phyloP scores from a whole-genome alignment of 2,329 filamentous ascomycete species.

The Aspergillus sp. region DNA sequence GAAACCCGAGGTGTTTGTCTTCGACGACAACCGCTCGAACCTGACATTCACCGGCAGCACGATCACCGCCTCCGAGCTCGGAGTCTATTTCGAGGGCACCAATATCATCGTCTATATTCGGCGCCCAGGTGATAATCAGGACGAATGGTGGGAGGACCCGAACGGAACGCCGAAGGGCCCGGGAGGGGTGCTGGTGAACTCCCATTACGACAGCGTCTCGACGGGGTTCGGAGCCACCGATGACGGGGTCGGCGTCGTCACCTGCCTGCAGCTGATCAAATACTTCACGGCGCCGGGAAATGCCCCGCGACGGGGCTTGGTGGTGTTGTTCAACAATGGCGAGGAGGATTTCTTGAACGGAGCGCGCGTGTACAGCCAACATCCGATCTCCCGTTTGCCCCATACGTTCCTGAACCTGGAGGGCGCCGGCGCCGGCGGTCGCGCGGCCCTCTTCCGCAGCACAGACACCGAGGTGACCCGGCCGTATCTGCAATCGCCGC shows the following conservation, averaged over 20 bases:
- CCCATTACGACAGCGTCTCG: conserved; percentile 91
- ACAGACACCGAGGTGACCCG: conserved; percentile 83
- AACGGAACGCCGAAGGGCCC: conserved; percentile 53
- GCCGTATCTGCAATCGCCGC: conserved; percentile 67
- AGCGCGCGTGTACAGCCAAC: conserved; percentile 78
- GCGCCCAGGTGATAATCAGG: conserved; percentile 70
- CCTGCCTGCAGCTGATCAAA: conserved; percentile 77
- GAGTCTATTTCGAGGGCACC: conserved; percentile 84
- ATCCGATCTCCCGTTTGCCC: conserved; percentile 75
- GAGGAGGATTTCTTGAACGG: conserved; percentile 93
- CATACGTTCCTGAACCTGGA: conserved; percentile 94
- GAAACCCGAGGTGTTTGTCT: conserved; percentile 56
- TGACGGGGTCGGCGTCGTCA: conserved; percentile 87
- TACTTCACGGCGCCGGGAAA: conserved; percentile 75
- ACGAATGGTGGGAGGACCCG: conserved; percentile 68
- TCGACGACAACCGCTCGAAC: conserved; percentile 78
- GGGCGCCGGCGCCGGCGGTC: conserved; percentile 86
- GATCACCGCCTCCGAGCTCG: conserved; percentile 37
- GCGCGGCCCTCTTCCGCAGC: conserved; percentile 81
- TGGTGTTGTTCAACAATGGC: conserved; percentile 88
- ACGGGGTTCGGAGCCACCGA: conserved; percentile 93
- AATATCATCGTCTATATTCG: conserved; percentile 92
- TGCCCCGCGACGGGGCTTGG: conserved; percentile 74
- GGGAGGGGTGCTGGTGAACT: conserved; percentile 86
- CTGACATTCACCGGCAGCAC: conserved; percentile 63